Conservation (phyloP, 2,329 filamentous ascomycete species). For the Pseudopyrenochaeta lycopersici region DNA sequence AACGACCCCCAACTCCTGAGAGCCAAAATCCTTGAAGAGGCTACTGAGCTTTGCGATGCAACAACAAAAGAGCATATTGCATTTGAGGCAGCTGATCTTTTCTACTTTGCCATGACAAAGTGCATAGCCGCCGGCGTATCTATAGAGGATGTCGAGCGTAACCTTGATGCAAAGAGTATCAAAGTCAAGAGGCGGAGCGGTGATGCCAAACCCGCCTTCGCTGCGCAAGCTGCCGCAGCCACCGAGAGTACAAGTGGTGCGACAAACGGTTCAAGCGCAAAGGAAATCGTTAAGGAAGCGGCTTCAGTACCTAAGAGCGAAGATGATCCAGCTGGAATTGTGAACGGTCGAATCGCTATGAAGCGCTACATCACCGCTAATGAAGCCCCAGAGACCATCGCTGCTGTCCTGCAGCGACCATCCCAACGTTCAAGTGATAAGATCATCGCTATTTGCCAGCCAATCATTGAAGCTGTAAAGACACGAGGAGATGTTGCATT, state of each 20-base stretch:
- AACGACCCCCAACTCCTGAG: conserved; percentile 87
- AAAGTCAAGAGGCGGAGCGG: conserved; percentile 94
- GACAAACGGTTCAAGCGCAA: conserved; percentile 35
- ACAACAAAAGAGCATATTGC: conserved; percentile 83
- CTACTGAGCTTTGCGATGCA: conserved; percentile 91
- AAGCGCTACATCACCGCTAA: conserved; percentile 75
- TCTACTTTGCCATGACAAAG: conserved; percentile 95
- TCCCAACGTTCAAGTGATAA: conserved; percentile 95
- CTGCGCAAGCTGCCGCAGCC: conserved; percentile 69
- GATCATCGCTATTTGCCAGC: conserved; percentile 88
- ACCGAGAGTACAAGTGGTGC: conserved; percentile 22
- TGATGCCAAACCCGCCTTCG: conserved; percentile 94
- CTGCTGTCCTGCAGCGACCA: conserved; percentile 81
- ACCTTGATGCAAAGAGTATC: conserved; percentile 90
- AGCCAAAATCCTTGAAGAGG: conserved; percentile 99
- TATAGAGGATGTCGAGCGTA: conserved; percentile 88
- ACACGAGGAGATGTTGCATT: conserved; percentile 86
- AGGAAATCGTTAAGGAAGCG: conserved; percentile 59
- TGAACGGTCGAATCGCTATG: conserved; percentile 78
- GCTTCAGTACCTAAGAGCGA: conserved; percentile 63
- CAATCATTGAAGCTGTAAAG: conserved; percentile 89
- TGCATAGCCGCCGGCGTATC: conserved; percentile 85
- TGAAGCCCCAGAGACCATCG: conserved; percentile 71
- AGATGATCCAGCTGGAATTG: conserved; percentile 60
- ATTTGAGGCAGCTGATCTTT: conserved; percentile 92